phyloP scores from a whole-genome alignment of 2,329 filamentous ascomycete genomes.

The Clarireedia paspali region DNA sequence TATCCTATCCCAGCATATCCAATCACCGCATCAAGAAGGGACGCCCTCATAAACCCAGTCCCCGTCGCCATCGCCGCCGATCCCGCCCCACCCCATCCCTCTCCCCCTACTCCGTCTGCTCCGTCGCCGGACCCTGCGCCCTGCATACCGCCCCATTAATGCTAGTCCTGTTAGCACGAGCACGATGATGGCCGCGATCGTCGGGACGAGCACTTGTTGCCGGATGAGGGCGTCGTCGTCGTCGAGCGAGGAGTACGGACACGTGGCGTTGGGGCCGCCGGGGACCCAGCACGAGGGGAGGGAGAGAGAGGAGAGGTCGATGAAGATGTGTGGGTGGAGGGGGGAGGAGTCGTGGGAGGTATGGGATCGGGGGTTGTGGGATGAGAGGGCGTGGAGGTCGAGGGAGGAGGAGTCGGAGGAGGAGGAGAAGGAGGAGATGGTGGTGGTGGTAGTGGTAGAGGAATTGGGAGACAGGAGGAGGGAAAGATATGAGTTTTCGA shows the following conservation, averaged over 20 bases:
- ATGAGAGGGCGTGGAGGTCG: no score
- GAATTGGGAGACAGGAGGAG: conserved; percentile 15
- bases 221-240: conserved; percentile 33
- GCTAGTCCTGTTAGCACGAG: conserved; percentile 52
- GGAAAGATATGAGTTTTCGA: conserved; percentile 54
- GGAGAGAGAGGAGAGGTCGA: conserved; percentile 55
- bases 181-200: conserved; percentile 54
- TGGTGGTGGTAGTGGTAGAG: background rate
- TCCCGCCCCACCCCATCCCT: conserved; percentile 32
- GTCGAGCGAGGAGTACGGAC: conserved; percentile 41
- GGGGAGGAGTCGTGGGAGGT: conserved; percentile 13
- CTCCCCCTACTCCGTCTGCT: conserved; percentile 40
- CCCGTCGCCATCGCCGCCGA: background rate
- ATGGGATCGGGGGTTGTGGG: background rate
- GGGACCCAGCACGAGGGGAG: conserved; percentile 52
- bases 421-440: background rate
- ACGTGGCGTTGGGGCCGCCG: conserved; percentile 45
- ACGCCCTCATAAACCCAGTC: conserved; percentile 61
- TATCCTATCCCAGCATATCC: no score
- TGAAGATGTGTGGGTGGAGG: conserved; percentile 37
- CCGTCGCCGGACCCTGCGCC: conserved; percentile 46
- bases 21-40: conserved; percentile 31
- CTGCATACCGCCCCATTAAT: conserved; percentile 56
- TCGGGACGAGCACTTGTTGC: conserved; percentile 42
- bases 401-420: no score